These are phyloP conservation scores for Suhomyces panamericanus DNA, from an alignment of 1,139 yeast genomes.

Conservation along the genomic window DNA sequence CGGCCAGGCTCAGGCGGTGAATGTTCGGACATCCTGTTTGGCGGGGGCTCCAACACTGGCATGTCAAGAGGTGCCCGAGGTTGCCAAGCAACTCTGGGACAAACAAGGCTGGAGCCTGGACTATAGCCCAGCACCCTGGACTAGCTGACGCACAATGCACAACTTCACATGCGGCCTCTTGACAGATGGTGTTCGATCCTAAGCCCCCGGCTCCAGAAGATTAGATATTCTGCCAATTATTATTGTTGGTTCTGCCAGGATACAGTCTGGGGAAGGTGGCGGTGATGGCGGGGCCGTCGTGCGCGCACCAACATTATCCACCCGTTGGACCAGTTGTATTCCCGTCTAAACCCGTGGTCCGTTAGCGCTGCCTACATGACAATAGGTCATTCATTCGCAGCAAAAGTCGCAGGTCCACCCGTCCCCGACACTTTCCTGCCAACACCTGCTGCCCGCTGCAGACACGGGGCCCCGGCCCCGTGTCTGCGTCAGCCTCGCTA, in stretches of 20 bases:
- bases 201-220: slow-evolving; percentile 1
- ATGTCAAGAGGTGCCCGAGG: background rate
- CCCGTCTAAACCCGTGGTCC: slow-evolving; percentile 2
- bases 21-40: background rate
- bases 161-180: slow-evolving; percentile 1
- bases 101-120: background rate
- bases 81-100: background rate
- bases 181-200: background rate
- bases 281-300: too few species aligned
- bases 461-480: background rate
- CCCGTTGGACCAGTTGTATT: background rate
- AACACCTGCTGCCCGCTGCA: too few species aligned
- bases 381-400: background rate
- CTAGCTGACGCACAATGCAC: background rate
- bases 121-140: too few species aligned
- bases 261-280: background rate
- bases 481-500: too few species aligned
- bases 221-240: background rate
- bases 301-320: background rate
- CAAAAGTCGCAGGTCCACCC: too few species aligned
- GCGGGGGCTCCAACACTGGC: background rate
- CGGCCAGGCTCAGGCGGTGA: too few species aligned
- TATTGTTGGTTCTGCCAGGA: too few species aligned
- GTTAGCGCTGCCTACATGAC: background rate
- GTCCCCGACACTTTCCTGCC: too few species aligned